Base-by-base conservation (phyloP, 495 filamentous ascomycete genomes). In the Paragyromitra xinjiangensis region DNA sequence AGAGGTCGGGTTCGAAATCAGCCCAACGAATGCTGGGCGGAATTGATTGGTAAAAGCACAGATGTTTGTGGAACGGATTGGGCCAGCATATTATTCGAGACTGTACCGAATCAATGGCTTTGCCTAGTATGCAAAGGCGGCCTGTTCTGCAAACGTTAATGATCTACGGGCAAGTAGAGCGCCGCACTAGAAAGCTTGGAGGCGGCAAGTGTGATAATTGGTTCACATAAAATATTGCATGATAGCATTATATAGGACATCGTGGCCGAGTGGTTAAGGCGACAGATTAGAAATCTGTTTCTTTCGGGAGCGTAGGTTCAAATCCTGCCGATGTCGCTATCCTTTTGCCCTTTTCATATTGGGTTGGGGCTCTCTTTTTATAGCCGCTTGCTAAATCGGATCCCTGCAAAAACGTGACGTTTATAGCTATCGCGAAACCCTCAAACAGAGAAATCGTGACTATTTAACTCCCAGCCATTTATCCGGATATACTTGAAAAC, bases 271-370 rank as follows among this genome's bases (percentile, higher is more conserved):
- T 79, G 77, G 77, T 79, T 79, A 79, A 79, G 77, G 77, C 77
- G 74, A 78, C 77, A 79, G 77, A 79, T 78, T 78, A 78, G 77
- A 78, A 78, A 78, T 78, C 76, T 78, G 76, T 78, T 78, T 78
- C 76, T 76, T 78, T 78, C 76, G 76, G 73, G 76, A 78, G 76
- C 76, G 74, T 77, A 78, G 77, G 77, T 79, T 79, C 77, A 79
- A 79, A 79, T 79, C 77, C 77, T 78, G 77, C 75, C 77, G 74
- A 79, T 78, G 73, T 78, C 77, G 73, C n/a, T 42, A 58, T n/a
- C 4, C 6, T 63, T 53, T 44, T 11, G 5, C 39, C 16, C 22
- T 19, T 53, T 24, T 4, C 14, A 6, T 24, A n/a, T n/a, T 9
- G 7, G n/a, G 7, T 34, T 70, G 64, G 37, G 29, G 3, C 11